Evolutionary conservation across 192 early-diverging fungal genomes (phyloP).

Genomic region (Funneliformis mosseae): DNA sequence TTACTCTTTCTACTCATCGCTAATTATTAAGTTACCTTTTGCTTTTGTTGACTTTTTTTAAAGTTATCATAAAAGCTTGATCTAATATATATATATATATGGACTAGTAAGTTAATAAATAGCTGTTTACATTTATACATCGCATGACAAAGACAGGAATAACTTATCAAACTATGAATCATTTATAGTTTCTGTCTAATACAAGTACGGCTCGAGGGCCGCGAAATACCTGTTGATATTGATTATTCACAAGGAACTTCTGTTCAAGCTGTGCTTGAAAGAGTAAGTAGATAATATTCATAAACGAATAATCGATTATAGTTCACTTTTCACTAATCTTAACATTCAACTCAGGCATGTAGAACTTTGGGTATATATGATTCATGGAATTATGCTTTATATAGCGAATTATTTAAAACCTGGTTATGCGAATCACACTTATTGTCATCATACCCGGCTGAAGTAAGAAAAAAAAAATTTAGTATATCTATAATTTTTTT

Average conservation of each 20-base stretch:
- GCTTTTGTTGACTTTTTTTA: background rate
- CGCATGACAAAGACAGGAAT: no score
- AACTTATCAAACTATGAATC: background rate
- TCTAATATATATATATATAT: background rate
- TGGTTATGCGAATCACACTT: slow-evolving; percentile 34
- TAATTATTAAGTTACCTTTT: no score
- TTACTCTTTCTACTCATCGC: no score
- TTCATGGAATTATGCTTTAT: slow-evolving; percentile 34
- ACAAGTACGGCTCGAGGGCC: slow-evolving; percentile 35
- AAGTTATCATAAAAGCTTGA: background rate
- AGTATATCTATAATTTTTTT: background rate
- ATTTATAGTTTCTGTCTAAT: slow-evolving; percentile 23
- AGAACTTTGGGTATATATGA: slow-evolving; percentile 30
- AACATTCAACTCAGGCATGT: slow-evolving; percentile 19
- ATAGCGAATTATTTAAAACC: slow-evolving; percentile 28
- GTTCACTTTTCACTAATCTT: background rate
- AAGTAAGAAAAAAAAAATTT: background rate
- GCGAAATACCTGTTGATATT: slow-evolving; percentile 27
- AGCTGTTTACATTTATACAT: background rate
- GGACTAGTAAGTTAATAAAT: slow-evolving; percentile 13
- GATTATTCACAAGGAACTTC: slow-evolving; percentile 35
- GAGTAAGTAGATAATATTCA: background rate
- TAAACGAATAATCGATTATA: background rate
- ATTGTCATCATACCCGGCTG: slow-evolving; percentile 29
- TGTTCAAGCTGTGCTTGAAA: slow-evolving; percentile 33